These are phyloP conservation scores for Kluyveromyces siamensis DNA, from an alignment of 805 yeast genomes.

Conservation along the genomic window DNA sequence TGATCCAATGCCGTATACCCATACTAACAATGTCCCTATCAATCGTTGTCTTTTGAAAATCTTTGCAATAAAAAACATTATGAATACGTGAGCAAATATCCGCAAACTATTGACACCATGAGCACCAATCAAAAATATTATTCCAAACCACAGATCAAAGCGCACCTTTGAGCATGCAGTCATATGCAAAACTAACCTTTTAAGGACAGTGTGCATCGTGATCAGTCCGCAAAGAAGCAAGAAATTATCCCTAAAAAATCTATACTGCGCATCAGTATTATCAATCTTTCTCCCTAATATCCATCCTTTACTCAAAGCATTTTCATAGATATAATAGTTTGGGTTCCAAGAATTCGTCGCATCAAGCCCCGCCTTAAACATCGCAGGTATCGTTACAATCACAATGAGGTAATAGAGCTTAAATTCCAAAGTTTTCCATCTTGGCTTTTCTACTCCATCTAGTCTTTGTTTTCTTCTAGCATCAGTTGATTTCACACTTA, in stretches of 20 bases:
- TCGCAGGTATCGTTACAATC: constrained; percentile 64
- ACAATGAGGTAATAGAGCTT: constrained; percentile 56
- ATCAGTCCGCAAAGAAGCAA: constrained; percentile 50
- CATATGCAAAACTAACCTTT: constrained; percentile 29
- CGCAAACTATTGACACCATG: constrained; percentile 73
- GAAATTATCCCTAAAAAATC: constrained; percentile 78
- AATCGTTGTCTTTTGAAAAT: constrained; percentile 22
- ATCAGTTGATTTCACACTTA: constrained; percentile 13
- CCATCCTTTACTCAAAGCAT: constrained; percentile 75
- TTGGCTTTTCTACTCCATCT: constrained; percentile 12
- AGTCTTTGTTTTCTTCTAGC: constrained; percentile 9
- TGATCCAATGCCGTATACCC: constrained; percentile 75
- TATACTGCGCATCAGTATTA: constrained; percentile 83
- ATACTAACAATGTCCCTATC: constrained; percentile 39
- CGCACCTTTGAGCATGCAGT: constrained; percentile 34
- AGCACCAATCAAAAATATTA: constrained; percentile 56
- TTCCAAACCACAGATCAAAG: constrained; percentile 72
- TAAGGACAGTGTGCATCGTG: constrained; percentile 42
- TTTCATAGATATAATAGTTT: constrained; percentile 56
- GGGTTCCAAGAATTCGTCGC: constrained; percentile 70
- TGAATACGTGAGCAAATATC: constrained; percentile 46
- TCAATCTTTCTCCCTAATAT: constrained; percentile 83
- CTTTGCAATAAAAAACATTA: constrained; percentile 35
- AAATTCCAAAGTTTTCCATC: constrained; percentile 77
- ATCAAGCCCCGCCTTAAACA: constrained; percentile 74